A percentile compares a stretch with the other conserved stretches of the same genome.
Conservation (phyloP, 352 stramenopile species). For the Pythium apleroticum region DNA sequence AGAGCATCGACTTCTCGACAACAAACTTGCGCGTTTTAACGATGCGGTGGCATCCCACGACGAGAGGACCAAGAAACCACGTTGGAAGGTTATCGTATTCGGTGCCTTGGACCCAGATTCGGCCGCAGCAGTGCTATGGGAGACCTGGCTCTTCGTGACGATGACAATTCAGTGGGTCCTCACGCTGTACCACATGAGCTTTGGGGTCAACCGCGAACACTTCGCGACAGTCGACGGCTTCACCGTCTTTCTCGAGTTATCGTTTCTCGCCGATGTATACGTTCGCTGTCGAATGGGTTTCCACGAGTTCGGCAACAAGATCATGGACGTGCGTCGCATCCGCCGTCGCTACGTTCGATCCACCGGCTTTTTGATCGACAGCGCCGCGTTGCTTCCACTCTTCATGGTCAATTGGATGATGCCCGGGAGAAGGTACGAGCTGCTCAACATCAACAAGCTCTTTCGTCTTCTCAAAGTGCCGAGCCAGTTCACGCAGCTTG, state of each 20-base stretch:
- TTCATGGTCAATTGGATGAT: conserved; percentile 41
- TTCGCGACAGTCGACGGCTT: conserved; percentile 29
- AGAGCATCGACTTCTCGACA: conserved; percentile 23
- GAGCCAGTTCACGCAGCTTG: conserved; percentile 38
- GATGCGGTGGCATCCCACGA: background rate
- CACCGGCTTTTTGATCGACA: conserved; percentile 36
- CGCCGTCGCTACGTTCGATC: conserved; percentile 40
- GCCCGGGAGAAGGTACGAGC: conserved; percentile 29
- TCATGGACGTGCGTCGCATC: conserved; percentile 44
- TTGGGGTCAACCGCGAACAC: conserved; percentile 29
- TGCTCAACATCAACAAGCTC: conserved; percentile 63
- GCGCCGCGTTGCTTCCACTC: conserved; percentile 40
- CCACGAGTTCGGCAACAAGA: conserved; percentile 55
- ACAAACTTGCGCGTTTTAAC: conserved; percentile 26
- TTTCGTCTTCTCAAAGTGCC: conserved; percentile 49
- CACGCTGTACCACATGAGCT: conserved; percentile 44
- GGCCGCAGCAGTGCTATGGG: conserved; percentile 31
- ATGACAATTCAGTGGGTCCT: conserved; percentile 48
- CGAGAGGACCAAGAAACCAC: background rate
- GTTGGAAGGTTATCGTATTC: conserved; percentile 11
- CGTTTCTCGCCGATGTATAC: conserved; percentile 43
- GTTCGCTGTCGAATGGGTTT: conserved; percentile 40
- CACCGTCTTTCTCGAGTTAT: conserved; percentile 40
- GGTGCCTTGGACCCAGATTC: conserved; percentile 38
- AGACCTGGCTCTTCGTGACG: conserved; percentile 42